A percentile compares a stretch with the other conserved stretches of the same genome.
These are phyloP conservation scores for Taxillus chinensis DNA, from an alignment of 164 flowering plant species.

Conservation along the genomic window DNA sequence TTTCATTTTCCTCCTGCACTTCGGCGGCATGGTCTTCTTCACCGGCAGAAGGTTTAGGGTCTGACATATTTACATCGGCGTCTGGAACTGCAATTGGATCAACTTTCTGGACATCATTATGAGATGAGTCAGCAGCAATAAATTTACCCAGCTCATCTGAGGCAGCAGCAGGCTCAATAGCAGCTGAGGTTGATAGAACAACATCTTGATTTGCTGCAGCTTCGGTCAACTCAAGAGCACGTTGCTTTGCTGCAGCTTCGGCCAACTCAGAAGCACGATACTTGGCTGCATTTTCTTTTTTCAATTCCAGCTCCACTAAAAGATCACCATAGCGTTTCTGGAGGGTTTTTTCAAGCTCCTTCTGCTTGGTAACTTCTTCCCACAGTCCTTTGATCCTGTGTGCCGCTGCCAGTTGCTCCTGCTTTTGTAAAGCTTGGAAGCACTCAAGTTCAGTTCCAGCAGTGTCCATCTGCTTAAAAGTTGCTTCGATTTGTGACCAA, in stretches of 20 bases:
- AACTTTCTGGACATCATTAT: slow-evolving; percentile 1
- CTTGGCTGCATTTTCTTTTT: slow-evolving; percentile 29
- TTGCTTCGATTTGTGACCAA: slow-evolving; percentile 71
- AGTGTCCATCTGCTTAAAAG: slow-evolving; percentile 80
- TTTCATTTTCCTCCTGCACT: background rate
- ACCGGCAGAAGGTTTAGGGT: background rate
- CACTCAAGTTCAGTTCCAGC: slow-evolving; percentile 90
- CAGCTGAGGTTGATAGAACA: too few species aligned
- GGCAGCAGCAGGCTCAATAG: background rate
- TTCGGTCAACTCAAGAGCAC: slow-evolving; percentile 19
- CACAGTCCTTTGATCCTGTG: slow-evolving; percentile 51
- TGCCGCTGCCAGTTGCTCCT: slow-evolving; percentile 74
- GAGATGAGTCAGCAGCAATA: background rate
- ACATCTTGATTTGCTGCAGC: slow-evolving; percentile 10
- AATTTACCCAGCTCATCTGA: slow-evolving; percentile 9
- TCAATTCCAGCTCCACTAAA: slow-evolving; percentile 47
- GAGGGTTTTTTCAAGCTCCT: slow-evolving; percentile 64
- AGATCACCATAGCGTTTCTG: slow-evolving; percentile 68
- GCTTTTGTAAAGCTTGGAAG: slow-evolving; percentile 77
- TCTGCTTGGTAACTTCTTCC: slow-evolving; percentile 85
- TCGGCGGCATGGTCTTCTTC: background rate
- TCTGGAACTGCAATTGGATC: background rate
- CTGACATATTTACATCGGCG: slow-evolving; percentile 7
- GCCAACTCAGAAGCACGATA: slow-evolving; percentile 40
- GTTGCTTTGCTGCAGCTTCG: slow-evolving; percentile 41